phyloP scores from a whole-genome alignment of 805 yeast species.

The Nakazawaea pomicola region DNA sequence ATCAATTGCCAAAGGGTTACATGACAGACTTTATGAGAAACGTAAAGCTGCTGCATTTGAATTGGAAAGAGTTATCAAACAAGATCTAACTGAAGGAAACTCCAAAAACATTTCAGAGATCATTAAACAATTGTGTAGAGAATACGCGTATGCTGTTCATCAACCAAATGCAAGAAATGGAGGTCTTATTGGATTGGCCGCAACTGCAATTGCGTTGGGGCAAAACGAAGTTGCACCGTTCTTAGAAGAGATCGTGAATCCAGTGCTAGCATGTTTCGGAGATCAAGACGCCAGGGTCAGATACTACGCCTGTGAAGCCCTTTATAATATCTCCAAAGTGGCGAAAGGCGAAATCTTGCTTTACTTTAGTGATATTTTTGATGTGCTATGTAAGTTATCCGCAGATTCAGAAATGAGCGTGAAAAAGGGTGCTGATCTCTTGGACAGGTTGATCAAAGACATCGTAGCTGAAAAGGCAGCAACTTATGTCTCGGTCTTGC shows the following conservation, averaged over 20 bases:
- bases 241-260: constrained; percentile 81
- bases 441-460: constrained; percentile 87
- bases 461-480: constrained; percentile 94
- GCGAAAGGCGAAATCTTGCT: constrained; percentile 91
- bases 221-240: constrained; percentile 76
- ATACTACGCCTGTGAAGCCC: constrained; percentile 93
- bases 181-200: constrained; percentile 92
- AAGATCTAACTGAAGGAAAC: constrained; percentile 57
- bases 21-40: constrained; percentile 72
- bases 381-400: constrained; percentile 81
- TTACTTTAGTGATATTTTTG: constrained; percentile 92
- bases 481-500: constrained; percentile 72
- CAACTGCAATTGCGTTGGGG: constrained; percentile 91
- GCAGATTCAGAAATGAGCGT: constrained; percentile 91
- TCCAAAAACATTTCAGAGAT: constrained; percentile 53
- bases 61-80: constrained; percentile 72
- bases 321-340: constrained; percentile 93
- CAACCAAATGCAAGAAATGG: constrained; percentile 90
- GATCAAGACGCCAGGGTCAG: constrained; percentile 97
- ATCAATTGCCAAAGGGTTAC: constrained; percentile 59
- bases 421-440: constrained; percentile 89
- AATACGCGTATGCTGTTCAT: constrained; percentile 77
- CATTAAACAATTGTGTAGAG: constrained; percentile 71
- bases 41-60: constrained; percentile 75
- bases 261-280: constrained; percentile 91